Evolutionary conservation across 78 protist genomes (phyloP).

Genomic region (Polysphondylium violaceum): DNA sequence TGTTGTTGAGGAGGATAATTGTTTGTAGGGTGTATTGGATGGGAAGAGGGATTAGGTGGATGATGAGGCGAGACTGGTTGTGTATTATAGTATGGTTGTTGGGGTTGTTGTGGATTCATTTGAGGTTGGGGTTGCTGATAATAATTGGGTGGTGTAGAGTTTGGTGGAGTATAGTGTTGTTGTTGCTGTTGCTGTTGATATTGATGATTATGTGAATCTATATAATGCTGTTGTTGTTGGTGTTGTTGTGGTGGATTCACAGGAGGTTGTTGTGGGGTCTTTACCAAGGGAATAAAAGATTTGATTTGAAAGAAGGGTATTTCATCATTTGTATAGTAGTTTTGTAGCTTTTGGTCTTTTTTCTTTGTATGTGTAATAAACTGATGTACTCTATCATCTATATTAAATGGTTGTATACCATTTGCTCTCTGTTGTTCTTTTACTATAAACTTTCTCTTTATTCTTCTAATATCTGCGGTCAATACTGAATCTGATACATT

Average conservation of each 20-base stretch:
- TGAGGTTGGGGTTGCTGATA: no score
- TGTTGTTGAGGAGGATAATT: no score
- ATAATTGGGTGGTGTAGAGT: background rate
- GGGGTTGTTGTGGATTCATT: background rate
- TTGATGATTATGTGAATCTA: background rate
- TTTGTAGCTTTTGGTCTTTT: conserved; percentile 35
- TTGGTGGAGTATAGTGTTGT: background rate
- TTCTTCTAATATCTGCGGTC: conserved; percentile 38
- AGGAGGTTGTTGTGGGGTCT: no score
- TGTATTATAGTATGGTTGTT: background rate
- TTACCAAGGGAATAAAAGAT: background rate
- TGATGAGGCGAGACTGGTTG: no score
- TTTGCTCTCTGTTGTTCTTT: conserved; percentile 21
- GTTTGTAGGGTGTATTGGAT: background rate
- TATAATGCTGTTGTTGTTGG: background rate
- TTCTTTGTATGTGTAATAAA: conserved; percentile 14
- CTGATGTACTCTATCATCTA: conserved; percentile 29
- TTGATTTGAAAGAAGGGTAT: conserved; percentile 33
- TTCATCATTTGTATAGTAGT: conserved; percentile 44
- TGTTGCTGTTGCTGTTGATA: background rate
- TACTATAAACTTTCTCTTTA: conserved; percentile 51
- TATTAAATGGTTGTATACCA: conserved; percentile 14
- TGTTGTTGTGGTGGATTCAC: conserved; percentile 15
- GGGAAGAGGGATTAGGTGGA: background rate
- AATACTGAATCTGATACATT: conserved; percentile 39